Evolutionary conservation across 1,284 basidiomycete species (phyloP).

Genomic region (Irpex sp.): DNA sequence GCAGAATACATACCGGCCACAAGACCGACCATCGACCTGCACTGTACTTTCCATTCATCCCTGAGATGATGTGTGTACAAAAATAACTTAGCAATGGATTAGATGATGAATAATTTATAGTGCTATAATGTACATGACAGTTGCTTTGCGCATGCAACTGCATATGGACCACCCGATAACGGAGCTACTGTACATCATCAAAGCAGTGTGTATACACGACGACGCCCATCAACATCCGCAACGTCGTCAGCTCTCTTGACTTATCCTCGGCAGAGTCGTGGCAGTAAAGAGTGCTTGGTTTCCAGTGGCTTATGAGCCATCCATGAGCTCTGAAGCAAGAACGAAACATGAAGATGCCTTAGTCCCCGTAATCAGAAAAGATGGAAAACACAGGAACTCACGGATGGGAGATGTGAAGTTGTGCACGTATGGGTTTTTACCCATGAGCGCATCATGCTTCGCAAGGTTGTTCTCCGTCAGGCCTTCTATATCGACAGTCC

Average conservation of each 20-base stretch:
- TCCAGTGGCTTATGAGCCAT: neutral
- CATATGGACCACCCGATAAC: neutral
- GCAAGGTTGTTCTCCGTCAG: neutral
- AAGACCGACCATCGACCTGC: too few relatives aligned
- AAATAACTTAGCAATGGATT: neutral
- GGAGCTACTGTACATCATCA: too few relatives aligned
- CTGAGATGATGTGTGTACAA: too few relatives aligned
- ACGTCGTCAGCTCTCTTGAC: too few relatives aligned
- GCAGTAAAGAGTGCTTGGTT: neutral
- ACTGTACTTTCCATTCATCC: too few relatives aligned
- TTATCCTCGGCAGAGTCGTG: too few relatives aligned
- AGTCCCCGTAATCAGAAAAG: neutral
- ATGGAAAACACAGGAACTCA: neutral
- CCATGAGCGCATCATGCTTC: neutral
- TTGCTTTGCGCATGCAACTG: neutral
- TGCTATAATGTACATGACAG: neutral
- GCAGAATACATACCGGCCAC: too few relatives aligned
- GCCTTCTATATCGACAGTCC: neutral
- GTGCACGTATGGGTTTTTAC: slow-evolving; percentile 5
- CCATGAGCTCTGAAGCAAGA: neutral
- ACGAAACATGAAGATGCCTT: neutral
- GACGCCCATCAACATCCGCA: too few relatives aligned
- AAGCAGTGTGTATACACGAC: too few relatives aligned
- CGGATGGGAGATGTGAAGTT: slow-evolving; percentile 9
- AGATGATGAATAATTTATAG: neutral